Conservation (phyloP, 306 rosid genomes). For the Vicia villosa region DNA sequence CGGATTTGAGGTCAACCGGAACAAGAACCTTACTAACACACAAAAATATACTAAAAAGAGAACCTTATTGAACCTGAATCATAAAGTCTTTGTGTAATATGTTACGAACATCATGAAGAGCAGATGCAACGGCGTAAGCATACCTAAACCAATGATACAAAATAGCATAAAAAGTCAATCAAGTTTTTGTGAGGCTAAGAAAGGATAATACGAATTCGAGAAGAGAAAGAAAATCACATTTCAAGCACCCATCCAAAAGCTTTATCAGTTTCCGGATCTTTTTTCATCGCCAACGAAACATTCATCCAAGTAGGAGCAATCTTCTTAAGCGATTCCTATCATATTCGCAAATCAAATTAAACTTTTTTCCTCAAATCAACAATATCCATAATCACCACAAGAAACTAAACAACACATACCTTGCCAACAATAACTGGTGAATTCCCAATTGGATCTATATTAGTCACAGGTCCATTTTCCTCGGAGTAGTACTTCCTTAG, state of each 20-base stretch:
- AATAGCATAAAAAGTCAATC: background rate
- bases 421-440: conserved; percentile 95
- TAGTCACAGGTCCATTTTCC: conserved; percentile 78
- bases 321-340: conserved; percentile 83
- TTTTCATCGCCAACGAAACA: conserved; percentile 95
- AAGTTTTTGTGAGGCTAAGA: conserved; percentile 27
- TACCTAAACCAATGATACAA: conserved; percentile 61
- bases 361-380: conserved; percentile 3
- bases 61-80: conserved; percentile 79
- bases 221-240: conserved; percentile 57
- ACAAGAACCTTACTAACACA: conserved; percentile 2
- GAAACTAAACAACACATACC: conserved; percentile 52
- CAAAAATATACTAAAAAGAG: conserved; percentile 14
- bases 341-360: conserved; percentile 35
- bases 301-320: conserved; percentile 99
- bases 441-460: conserved; percentile 93
- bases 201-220: conserved; percentile 20
- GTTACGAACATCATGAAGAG: conserved; percentile 81
- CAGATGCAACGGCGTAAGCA: conserved; percentile 94
- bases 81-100: conserved; percentile 90
- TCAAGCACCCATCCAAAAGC: conserved; percentile 99
- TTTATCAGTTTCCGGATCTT: conserved; percentile 95
- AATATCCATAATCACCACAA: background rate
- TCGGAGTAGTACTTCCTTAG: conserved; percentile 79
- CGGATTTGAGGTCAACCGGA: no score